Evolutionary conservation across 768 basidiomycete species (phyloP), one percentile per base, ranked within the genome.

Genomic region (Cantharellus cinnabarinus): DNA sequence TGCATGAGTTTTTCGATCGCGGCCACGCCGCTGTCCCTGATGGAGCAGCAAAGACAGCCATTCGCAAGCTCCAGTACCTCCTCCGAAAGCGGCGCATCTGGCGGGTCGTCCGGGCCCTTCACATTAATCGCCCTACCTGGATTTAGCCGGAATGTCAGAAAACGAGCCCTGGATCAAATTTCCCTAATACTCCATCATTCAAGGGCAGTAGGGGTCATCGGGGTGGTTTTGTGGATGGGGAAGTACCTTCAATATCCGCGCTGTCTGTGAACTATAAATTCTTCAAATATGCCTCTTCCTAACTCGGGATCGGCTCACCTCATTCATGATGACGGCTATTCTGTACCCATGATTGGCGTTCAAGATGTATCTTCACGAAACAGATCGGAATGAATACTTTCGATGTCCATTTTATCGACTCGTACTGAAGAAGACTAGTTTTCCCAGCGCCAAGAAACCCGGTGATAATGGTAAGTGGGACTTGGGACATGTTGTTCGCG

Each of bases 321-420:
- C 90, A 66, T 94, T 95, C 89, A 95, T 91, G 63, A 94, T 95
- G 29, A 99, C 94, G 3, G 94, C 94, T 59, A 99, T 95, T 42
- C 86, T 80, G 67, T 91, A 90, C 2, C 94, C 93, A 76, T 98
- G 94, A 42, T 82, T 76, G 66, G 90, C 89, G 7, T 87, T 94
- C 62, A 98, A 72, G 65, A 98, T 93, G 40, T 91, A 82, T 64
- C 68, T 70, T 41, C 35, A 38, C 50, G 57, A 44, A 20, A 51
- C 20, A 37, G 60, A 34, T 4, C 5, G 20, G 15, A 48, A 5
- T 53, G 54, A 34, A 38, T 57, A 53, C 41, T 37, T 15, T 50
- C 42, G 40, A 48, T n/a, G 41, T 56, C 10, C 29, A n/a, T 20
- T 3, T 5, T 5, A 5, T 3, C 40, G 34, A 59, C n/a, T 68